Percentiles rank a stretch among this genome's conserved stretches.
These are phyloP conservation scores for Chaetomium tenue DNA, from an alignment of 495 filamentous ascomycete genomes.

Conservation along the genomic window DNA sequence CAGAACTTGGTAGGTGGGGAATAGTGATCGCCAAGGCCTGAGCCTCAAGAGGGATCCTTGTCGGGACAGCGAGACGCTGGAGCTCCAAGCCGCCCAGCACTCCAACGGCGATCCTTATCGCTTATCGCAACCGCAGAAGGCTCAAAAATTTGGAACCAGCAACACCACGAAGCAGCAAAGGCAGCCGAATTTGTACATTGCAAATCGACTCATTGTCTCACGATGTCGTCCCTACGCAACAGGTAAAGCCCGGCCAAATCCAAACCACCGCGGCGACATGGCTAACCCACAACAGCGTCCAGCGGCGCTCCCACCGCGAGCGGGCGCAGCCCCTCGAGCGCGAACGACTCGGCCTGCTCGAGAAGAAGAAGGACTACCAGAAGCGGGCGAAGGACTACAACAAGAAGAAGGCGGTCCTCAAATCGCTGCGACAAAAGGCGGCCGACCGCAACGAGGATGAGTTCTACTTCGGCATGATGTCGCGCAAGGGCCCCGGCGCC, in stretches of 20 bases:
- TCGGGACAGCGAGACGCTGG: neutral
- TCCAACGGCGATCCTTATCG: slow-evolving; percentile 17
- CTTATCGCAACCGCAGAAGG: slow-evolving; percentile 17
- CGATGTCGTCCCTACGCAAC: slow-evolving; percentile 39
- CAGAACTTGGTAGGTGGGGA: neutral
- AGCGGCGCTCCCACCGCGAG: slow-evolving; percentile 64
- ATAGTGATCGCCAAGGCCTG: neutral
- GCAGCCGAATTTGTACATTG: neutral
- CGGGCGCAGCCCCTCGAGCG: slow-evolving; percentile 82
- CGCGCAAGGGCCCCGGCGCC: slow-evolving; percentile 42
- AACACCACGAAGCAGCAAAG: neutral
- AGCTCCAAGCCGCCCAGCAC: neutral
- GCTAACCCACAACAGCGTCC: slow-evolving; percentile 27
- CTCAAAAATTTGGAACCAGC: slow-evolving; percentile 27
- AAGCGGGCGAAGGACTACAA: slow-evolving; percentile 88
- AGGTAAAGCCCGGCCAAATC: slow-evolving; percentile 21
- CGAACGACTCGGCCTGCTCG: slow-evolving; percentile 36
- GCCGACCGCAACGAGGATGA: slow-evolving; percentile 91
- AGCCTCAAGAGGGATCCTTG: neutral
- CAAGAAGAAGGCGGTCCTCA: slow-evolving; percentile 75
- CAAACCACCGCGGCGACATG: neutral
- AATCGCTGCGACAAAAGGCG: slow-evolving; percentile 75
- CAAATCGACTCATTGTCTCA: neutral
- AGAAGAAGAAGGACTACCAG: slow-evolving; percentile 69
- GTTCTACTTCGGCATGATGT: slow-evolving; percentile 92